Evolutionary conservation across 2,329 filamentous ascomycete species (phyloP), one percentile per base, ranked within the genome.

Genomic region (Sporothrix humicola): DNA sequence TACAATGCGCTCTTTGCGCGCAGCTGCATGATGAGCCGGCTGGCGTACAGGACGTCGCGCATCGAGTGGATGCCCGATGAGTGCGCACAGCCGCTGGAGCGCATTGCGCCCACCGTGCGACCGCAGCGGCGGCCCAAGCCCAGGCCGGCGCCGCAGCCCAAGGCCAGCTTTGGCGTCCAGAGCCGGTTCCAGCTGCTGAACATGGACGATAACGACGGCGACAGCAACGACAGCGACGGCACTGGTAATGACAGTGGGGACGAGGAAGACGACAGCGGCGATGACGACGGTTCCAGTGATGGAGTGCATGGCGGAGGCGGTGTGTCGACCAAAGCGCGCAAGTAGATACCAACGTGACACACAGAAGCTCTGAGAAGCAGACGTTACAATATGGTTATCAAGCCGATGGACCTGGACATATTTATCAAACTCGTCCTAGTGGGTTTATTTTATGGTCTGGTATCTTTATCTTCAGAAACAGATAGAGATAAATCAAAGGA

Each of bases 51-150:
- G 79, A 86, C 88, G 26, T 89, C 86, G 74, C 90, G 86, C 75
- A 91, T 97, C 76, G 89, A 91, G 15, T 95, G 90, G 86, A 89
- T 86, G 75, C 81, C 83, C 0, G 93, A 97, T 77, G 92, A 95
- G 77, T 97, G 93, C 79, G 87, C 88, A 52, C 85, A 87, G 73
- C 86, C 90, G 0, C 80, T 91, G 66, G 80, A 84, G 58, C 73
- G 73, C 9, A 74, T 77, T 17, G 66, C 48, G 52, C 79, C 69
- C 4, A 46, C 76, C 77, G 59, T 80, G 76, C 74, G 77, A 69
- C 68, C 75, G 26, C 78, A 76, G 23, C 31, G 31, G 31, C 31
- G 31, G 31, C 7, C 31, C 31, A 80, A 78, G 26, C 69, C 77
- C 23, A 77, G 76, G 23, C 69, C 77, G 12, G 75, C 76, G 13